Base-by-base conservation (phyloP, 352 stramenopile species). In the Globisporangium yorkense region DNA sequence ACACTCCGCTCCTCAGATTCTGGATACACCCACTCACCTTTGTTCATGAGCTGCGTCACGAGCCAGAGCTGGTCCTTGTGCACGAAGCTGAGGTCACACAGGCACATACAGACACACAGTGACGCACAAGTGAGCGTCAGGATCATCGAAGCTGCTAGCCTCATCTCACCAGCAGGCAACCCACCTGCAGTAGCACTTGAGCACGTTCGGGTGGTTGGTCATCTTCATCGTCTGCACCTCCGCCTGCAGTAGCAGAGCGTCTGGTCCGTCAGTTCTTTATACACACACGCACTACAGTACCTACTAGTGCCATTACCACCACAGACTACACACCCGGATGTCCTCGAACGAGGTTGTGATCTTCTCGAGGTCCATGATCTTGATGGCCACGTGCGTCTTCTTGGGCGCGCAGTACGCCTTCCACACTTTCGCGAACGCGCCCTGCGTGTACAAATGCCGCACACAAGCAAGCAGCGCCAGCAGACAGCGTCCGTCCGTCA, bases 351-450 rank as follows among this genome's bases (percentile, higher is more conserved):
- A 98, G 21, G 94, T 97, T 50, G 96, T 98, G 61, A 99, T 97
- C 73, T 99, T 98, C 74, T 99, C 97, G 35, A 99, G 80, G 75
- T 99, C 97, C 81, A 99, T 97, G 61, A 99, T 97, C 74, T 99
- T 99, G 62, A 99, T 98, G 41, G 97, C 96, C 61, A 97, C 87
- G 61, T 94, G 75, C 52, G 75, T 77, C 62, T 92, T 86, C 70
- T 96, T 97, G 35, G 87, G 68, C 58, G 67, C 70, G 58, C 90
- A 98, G 67, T 89, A 91, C 15, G 96, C 97, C 68, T 96, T 97
- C 88, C 94, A 99, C 24, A 99, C 97, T 58, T 98, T 98, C 27
- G 97, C 97, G 69, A 99, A 99, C 18, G 97, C 96, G 20, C 97
- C 97, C 76, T 98, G 80, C 9, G 33, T 3, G 15, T 13, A 18